Evolutionary conservation across 345 rosid genomes (phyloP).

Genomic region (Hirschfeldia incana): DNA sequence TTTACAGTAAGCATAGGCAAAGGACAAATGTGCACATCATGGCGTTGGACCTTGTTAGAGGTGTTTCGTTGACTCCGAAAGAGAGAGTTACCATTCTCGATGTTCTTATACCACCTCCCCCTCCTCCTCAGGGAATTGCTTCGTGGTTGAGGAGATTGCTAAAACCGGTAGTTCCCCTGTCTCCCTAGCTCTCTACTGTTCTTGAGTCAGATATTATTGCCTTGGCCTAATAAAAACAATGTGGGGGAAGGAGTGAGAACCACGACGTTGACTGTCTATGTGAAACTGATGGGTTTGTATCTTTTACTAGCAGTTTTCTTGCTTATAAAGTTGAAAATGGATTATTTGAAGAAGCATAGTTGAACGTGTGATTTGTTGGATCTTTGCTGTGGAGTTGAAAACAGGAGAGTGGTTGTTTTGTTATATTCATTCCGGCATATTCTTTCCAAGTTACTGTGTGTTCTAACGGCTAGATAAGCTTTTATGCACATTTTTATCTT

Average conservation of each 20-base stretch:
- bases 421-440: neutral
- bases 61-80: constrained; percentile 75
- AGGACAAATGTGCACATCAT: constrained; percentile 77
- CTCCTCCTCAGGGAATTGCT: constrained; percentile 43
- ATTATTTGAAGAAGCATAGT: neutral
- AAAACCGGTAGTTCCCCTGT: constrained; percentile 13
- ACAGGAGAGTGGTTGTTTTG: neutral
- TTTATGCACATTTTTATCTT: neutral
- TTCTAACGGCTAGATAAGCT: neutral
- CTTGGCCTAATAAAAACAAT: no score
- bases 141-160: constrained; percentile 60
- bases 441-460: neutral
- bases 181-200: constrained; percentile 13
- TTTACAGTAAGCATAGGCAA: constrained; percentile 68
- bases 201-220: neutral
- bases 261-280: neutral
- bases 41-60: constrained; percentile 84
- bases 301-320: constrained; percentile 5
- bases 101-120: constrained; percentile 81
- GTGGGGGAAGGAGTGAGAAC: neutral
- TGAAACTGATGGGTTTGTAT: neutral
- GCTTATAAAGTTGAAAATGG: constrained; percentile 1
- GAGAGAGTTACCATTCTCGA: constrained; percentile 90
- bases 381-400: neutral
- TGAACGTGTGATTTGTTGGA: neutral